phyloP scores from a whole-genome alignment of 2,329 filamentous ascomycete genomes.

The Pezizomycotina sp. region DNA sequence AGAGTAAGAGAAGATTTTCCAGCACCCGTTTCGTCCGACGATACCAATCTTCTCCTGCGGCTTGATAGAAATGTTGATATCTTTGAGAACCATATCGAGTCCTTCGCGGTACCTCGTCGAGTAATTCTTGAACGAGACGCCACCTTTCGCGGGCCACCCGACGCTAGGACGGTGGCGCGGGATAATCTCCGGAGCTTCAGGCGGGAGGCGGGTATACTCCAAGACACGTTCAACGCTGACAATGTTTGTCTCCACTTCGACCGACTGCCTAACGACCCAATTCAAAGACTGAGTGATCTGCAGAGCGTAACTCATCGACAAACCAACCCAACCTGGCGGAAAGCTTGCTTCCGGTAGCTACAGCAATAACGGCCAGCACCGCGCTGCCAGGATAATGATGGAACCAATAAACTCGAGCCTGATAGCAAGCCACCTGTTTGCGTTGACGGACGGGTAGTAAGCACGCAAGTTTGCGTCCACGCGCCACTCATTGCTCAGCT shows the following conservation, averaged over 20 bases:
- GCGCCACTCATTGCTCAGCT: conserved; percentile 90
- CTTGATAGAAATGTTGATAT: conserved; percentile 82
- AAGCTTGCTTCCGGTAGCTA: conserved; percentile 48
- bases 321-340: conserved; percentile 61
- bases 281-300: conserved; percentile 92
- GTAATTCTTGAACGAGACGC: conserved; percentile 81
- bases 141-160: conserved; percentile 79
- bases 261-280: conserved; percentile 96
- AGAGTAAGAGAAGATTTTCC: conserved; percentile 91
- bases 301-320: conserved; percentile 91
- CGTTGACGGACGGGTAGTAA: conserved; percentile 90
- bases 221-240: conserved; percentile 95
- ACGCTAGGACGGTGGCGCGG: conserved; percentile 71
- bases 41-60: conserved; percentile 96
- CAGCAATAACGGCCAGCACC: conserved; percentile 63
- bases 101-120: conserved; percentile 83
- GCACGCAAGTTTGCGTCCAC: conserved; percentile 87
- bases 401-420: conserved; percentile 91
- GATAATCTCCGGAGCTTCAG: conserved; percentile 87
- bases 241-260: conserved; percentile 99
- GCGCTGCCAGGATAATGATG: conserved; percentile 82
- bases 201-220: conserved; percentile 80
- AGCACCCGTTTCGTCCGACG: conserved; percentile 83
- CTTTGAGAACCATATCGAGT: conserved; percentile 80
- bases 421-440: conserved; percentile 83